Base-by-base conservation (phyloP, 2,329 filamentous ascomycete species). In the Fusarium tanahbumbuense region DNA sequence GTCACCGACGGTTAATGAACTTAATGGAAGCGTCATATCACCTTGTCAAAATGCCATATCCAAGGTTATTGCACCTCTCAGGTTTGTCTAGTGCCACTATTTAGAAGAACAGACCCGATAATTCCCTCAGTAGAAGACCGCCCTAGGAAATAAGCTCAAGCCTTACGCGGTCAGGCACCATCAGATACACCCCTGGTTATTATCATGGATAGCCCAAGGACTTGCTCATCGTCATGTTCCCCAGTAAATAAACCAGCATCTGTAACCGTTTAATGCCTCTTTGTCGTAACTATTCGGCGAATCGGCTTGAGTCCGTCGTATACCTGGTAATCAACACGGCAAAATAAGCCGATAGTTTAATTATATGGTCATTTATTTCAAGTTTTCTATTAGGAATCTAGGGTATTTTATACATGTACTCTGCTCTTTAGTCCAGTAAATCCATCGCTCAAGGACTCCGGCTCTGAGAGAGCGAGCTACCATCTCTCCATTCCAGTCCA, bases 381-480 rank as follows among this genome's bases (percentile, higher is more conserved):
- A 13, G 28, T 11, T 37, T 12, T 1, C 18, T n/a, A 7, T 37
- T 4, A 28, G 11, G 10, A 28, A 12, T 28, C 11, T 28, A 28
- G 11, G 5, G 18, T 52, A 16, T 25, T n/a, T 37, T 15, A 42
- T 23, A 37, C 27, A 75, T 89, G 87, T 89, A 83, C 86, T 88
- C 87, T 80, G 84, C 84, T 84, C 83, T 86, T 87, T 89, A 89
- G 87, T 89, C 87, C 86, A 82, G 74, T 81, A 81, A 80, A 83
- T 84, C 86, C 85, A 88, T 85, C 77, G 78, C 83, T 87, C 81
- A 84, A 81, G 83, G 83, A 84, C 82, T 81, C 79, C 84, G 84
- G 86, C 80, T 89, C 87, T 89, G 87, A 89, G 82, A 87, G 84
- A 87, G 85, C 84, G 86, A 88, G 84, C 83, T 70, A 48, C 61